Base-by-base conservation (phyloP, 441 rosid species). In the Erysimum cheiri region DNA sequence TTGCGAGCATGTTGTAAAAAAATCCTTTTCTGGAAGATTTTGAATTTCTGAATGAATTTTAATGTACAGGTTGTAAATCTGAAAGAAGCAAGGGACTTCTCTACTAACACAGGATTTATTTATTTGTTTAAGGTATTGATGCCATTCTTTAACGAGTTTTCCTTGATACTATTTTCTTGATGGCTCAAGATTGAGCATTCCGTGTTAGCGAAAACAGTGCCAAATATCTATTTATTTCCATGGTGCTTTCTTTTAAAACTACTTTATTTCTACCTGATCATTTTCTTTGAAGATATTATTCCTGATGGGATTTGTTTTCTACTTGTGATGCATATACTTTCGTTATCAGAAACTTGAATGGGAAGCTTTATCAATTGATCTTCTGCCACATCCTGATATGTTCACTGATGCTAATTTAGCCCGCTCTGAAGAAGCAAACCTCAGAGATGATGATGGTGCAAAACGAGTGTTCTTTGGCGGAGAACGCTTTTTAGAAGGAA, bases 351-450 rank as follows among this genome's bases (percentile, higher is more conserved):
- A 90, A 90, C 95, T 95, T 61, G 97, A 90, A 82, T 95, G 99
- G 98, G 96, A 87, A 76, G 89, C 96, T 63, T 78, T 95, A 78
- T 95, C 98, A 63, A 75, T 95, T 74, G 99, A 95, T 88, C 98
- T 95, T 60, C 84, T 95, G 82, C 99, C 99, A 64, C 98, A 90
- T 86, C 99, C 99, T 77, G 99, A 95, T 82, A 95, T 95, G 99
- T 95, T 95, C 77, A 70, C 87, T 55, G 99, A 95, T 62, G 92
- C 91, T 75, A 94, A 80, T 82, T 76, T 94, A 80, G 97, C 91
- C 48, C 80, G 88, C 32, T 71, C 85, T 55, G 82, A 85, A 66
- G 91, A 84, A 76, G 85, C 77, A 59, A 72, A 87, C 72, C 86
- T 82, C 46, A 95, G 96, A 83, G 99, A 89, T 74, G 92, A 92